A percentile compares a stretch with the other conserved stretches of the same genome.
Conservation (phyloP, 2,329 filamentous ascomycete genomes). For the Penicillium sp. region DNA sequence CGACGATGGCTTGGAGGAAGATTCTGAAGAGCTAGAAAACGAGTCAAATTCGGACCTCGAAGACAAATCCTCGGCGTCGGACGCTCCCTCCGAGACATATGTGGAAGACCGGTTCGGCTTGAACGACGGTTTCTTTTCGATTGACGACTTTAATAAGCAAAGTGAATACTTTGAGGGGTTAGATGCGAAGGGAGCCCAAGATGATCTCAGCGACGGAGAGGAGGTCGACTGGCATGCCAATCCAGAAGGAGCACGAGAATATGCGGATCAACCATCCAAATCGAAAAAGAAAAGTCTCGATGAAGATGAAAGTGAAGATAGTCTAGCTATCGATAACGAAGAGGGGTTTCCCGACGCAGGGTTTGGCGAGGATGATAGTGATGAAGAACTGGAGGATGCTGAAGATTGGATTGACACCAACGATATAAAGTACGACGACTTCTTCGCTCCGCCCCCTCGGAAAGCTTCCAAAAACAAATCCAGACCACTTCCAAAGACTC, state of each 20-base stretch:
- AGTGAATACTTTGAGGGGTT: slow-evolving; percentile 85
- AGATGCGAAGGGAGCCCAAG: slow-evolving; percentile 71
- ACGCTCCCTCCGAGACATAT: slow-evolving; percentile 49
- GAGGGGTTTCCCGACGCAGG: slow-evolving; percentile 80
- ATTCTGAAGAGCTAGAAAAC: slow-evolving; percentile 8
- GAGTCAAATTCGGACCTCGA: slow-evolving; percentile 5
- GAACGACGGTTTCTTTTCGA: slow-evolving; percentile 97
- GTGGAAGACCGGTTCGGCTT: slow-evolving; percentile 74
- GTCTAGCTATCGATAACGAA: slow-evolving; percentile 53
- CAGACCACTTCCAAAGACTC: slow-evolving; percentile 53
- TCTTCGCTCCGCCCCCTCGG: slow-evolving; percentile 79
- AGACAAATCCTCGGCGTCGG: slow-evolving; percentile 1
- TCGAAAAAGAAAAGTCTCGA: slow-evolving; percentile 30
- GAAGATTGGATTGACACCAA: slow-evolving; percentile 71
- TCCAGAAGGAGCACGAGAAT: slow-evolving; percentile 51
- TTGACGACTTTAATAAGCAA: slow-evolving; percentile 95
- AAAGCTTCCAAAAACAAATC: slow-evolving; percentile 59
- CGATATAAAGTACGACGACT: slow-evolving; percentile 85
- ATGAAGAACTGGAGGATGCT: slow-evolving; percentile 55
- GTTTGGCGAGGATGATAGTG: slow-evolving; percentile 60
- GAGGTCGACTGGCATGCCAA: slow-evolving; percentile 88
- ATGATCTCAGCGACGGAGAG: slow-evolving; percentile 68
- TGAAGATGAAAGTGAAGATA: slow-evolving; percentile 57
- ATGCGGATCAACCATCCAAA: slow-evolving; percentile 14
- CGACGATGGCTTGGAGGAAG: slow-evolving; percentile 35